These are phyloP conservation scores for Setaria italica DNA, from an alignment of 202 grass and related monocot genomes.

Conservation along the genomic window DNA sequence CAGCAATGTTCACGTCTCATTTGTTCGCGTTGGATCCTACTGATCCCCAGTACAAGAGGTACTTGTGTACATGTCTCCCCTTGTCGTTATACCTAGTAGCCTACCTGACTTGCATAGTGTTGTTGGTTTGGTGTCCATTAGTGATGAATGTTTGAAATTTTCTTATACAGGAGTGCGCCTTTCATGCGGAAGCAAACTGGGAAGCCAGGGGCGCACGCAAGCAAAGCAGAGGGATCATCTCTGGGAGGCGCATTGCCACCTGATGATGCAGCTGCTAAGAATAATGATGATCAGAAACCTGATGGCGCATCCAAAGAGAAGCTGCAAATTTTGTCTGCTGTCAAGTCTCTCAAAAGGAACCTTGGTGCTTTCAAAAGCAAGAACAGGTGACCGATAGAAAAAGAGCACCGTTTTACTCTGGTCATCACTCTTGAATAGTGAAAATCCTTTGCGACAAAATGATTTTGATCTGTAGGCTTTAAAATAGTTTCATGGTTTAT, in stretches of 20 bases:
- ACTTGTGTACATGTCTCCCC: background rate
- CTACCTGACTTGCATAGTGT: slow-evolving; percentile 4
- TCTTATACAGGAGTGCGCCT: slow-evolving; percentile 46
- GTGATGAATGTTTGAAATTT: slow-evolving; percentile 4
- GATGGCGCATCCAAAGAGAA: slow-evolving; percentile 39
- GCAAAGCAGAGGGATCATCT: slow-evolving; percentile 31
- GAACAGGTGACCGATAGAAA: slow-evolving; percentile 14
- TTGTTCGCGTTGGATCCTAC: slow-evolving; percentile 80
- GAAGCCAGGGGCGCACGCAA: slow-evolving; percentile 9
- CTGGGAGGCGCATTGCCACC: slow-evolving; percentile 23
- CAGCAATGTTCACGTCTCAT: slow-evolving; percentile 63
- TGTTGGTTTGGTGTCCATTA: background rate
- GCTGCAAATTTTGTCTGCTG: slow-evolving; percentile 51
- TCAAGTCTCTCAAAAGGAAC: slow-evolving; percentile 64
- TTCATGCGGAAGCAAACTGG: slow-evolving; percentile 54
- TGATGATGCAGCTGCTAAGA: slow-evolving; percentile 21
- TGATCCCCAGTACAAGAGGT: slow-evolving; percentile 94
- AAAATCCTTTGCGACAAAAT: background rate
- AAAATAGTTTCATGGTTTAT: background rate
- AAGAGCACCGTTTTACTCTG: background rate
- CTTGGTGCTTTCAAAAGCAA: slow-evolving; percentile 45
- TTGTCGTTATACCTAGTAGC: background rate
- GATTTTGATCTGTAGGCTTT: background rate
- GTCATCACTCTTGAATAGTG: background rate
- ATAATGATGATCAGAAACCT: background rate